phyloP scores from a whole-genome alignment of 2,329 filamentous ascomycete species.

The Colletotrichum gloeosporioides region DNA sequence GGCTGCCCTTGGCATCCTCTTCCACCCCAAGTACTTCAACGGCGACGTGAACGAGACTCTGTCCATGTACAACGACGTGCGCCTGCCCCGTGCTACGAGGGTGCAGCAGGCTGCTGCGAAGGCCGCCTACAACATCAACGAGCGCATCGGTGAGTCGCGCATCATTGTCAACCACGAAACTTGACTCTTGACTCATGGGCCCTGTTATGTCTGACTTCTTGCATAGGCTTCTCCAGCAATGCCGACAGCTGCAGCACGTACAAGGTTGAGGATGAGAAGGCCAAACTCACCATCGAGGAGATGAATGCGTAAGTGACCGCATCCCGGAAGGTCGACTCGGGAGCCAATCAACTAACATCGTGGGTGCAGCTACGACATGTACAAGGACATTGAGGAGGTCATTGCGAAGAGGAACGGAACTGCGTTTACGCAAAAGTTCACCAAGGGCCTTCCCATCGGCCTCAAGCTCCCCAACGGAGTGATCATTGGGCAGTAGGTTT shows the following conservation, averaged over 20 bases:
- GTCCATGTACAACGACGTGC: conserved; percentile 55
- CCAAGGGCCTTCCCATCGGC: conserved; percentile 51
- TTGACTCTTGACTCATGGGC: not conserved
- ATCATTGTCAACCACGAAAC: not conserved
- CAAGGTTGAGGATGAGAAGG: conserved; percentile 65
- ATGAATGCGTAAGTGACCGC: conserved; percentile 64
- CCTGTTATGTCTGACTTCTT: not conserved
- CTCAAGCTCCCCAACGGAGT: conserved; percentile 56
- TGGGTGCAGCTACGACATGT: conserved; percentile 59
- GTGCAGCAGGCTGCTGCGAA: conserved; percentile 64
- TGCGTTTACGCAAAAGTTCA: conserved; percentile 41
- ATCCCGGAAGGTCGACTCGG: not conserved
- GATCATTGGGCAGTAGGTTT: conserved; percentile 21
- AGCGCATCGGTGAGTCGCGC: conserved; percentile 56
- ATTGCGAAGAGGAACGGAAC: conserved; percentile 39
- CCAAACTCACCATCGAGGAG: conserved; percentile 71
- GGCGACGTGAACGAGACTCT: conserved; percentile 55
- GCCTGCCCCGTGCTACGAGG: conserved; percentile 58
- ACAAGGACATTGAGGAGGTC: conserved; percentile 58
- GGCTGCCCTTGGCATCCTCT: conserved; percentile 66
- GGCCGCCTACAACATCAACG: conserved; percentile 66
- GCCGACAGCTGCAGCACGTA: conserved; percentile 58
- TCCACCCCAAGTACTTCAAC: conserved; percentile 51
- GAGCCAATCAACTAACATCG: not conserved
- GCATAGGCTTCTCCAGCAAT: conserved; percentile 65